Base-by-base conservation (phyloP, 2,329 filamentous ascomycete genomes). In the Beauveria sp. region DNA sequence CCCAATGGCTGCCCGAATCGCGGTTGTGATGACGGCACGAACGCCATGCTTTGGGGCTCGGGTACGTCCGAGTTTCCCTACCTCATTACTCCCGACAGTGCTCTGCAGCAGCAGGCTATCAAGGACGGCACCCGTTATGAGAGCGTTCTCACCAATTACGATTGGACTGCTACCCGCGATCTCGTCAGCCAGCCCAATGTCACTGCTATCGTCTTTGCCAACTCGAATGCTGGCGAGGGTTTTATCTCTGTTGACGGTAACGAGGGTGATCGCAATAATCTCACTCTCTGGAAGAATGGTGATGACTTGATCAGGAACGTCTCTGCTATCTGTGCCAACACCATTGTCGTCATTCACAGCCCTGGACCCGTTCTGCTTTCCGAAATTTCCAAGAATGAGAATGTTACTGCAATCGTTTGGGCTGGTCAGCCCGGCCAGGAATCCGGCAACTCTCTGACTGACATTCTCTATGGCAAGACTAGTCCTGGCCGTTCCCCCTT, bases 331-430 rank as follows among this genome's bases (percentile, higher is more conserved):
- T 93, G 88, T 79, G 86, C 88, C 77, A 96, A 97, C 81, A 96
- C 92, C 14, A 88, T 98, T 63, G 90, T 98, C 18, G 85, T 97
- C 62, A 88, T 98, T 63, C 93, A 98, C 78, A 91, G 89, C 1
- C 84, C 87, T 3, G 92, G 92, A 0, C 86, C 93, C 1, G 89
- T 96, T 5, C 77, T 96, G 1, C 75, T 97, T 26, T 84, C 86
- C 14, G 84, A 90, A 10, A 93, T 86, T 81, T 86, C 89, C 68
- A 76, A 89, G 58, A 86, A 86, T 73, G 83, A 85, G 42, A 96
- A 96, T 73, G 81, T 96, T 54, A 92, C 90, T 1, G 91, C 90
- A 45, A 91, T 96, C 58, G 72, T 96, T 1, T 95, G 88, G 83
- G 90, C 90, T 40, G 89, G 90, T 68, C 75, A 92, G 20, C 91